A percentile compares a stretch with the other conserved stretches of the same genome.
phyloP scores from a whole-genome alignment of 192 early-diverging fungal genomes.

The Dispira simplex region DNA sequence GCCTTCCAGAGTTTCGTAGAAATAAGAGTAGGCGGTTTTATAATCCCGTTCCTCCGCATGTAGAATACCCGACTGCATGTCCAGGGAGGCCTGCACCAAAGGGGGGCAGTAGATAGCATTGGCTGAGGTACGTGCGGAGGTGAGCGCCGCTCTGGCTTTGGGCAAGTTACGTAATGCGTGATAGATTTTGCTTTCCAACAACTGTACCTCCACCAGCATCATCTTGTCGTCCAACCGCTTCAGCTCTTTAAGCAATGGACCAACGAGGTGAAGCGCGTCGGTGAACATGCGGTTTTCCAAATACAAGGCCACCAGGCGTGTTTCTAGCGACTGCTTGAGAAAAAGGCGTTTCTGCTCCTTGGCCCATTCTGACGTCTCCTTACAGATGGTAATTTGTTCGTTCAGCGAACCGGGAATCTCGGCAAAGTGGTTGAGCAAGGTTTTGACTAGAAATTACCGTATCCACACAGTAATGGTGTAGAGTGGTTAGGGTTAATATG shows the following conservation, averaged over 20 bases:
- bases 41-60: slow-evolving; percentile 99
- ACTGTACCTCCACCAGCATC: slow-evolving; percentile 91
- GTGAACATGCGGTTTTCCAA: slow-evolving; percentile 92
- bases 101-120: slow-evolving; percentile 98
- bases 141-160: slow-evolving; percentile 89
- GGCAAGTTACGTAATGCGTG: slow-evolving; percentile 86
- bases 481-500: background rate
- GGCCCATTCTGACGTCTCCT: slow-evolving; percentile 90
- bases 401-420: slow-evolving; percentile 75
- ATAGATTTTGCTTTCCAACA: slow-evolving; percentile 88
- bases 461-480: background rate
- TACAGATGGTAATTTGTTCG: slow-evolving; percentile 86
- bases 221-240: slow-evolving; percentile 98
- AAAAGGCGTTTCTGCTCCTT: slow-evolving; percentile 84
- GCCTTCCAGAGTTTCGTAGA: slow-evolving; percentile 96
- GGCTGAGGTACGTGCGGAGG: slow-evolving; percentile 88
- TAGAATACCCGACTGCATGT: slow-evolving; percentile 94
- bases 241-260: slow-evolving; percentile 80
- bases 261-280: slow-evolving; percentile 73
- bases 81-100: slow-evolving; percentile 85
- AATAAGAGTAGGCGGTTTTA: slow-evolving; percentile 98
- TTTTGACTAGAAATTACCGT: slow-evolving; percentile 41
- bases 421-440: slow-evolving; percentile 71
- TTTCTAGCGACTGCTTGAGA: slow-evolving; percentile 90
- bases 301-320: slow-evolving; percentile 77